Base-by-base conservation (phyloP, 306 rosid genomes). In the Castanea crenata region DNA sequence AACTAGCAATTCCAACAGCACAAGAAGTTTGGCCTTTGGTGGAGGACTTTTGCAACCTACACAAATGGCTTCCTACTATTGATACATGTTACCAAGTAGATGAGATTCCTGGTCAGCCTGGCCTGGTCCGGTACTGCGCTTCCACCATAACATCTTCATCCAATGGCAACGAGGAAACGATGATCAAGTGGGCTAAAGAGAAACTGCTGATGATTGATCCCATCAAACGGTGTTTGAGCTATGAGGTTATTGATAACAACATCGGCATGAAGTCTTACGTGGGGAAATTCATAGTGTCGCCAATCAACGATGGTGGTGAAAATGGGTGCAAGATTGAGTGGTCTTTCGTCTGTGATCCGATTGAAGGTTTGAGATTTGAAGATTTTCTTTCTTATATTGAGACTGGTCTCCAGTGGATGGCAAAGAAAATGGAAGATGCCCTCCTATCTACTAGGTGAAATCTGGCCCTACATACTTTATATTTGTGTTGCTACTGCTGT, bases 1-100 rank as follows among this genome's bases (percentile, higher is more conserved):
- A 78, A 59, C 27, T 85, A 2, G 4, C 63, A 69, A 73, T 34
- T 56, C 8, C 70, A 4, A 31, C 34, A 6, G 77, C 83, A 3
- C 74, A 74, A 1, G 49, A 76, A 32, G 85, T 21, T 14, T 92
- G 97, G 93, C 6, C 63, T 1, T 16, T 68, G 11, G n/a, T 92
- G 4, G 83, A 82, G 78, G 93, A 90, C 80, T 92, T 89, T 81
- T 89, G 89, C 89, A 88, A 76, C 87, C 0, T 90, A 0, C 85
- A 87, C 65, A 87, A 81, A 29, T 82, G 77, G 82, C 19, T 86
- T 49, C 86, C 89, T 4, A 1, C 1, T 2, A 0, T 89, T 5
- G 88, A 83, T 32, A 88, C 84, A 9, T 89, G 89, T 58, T 57
- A 65, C 80, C 86, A 62, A 13, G 75, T 85, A 0, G 93, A 92